phyloP scores from a whole-genome alignment of 495 filamentous ascomycete genomes.

The Lepraria neglecta region DNA sequence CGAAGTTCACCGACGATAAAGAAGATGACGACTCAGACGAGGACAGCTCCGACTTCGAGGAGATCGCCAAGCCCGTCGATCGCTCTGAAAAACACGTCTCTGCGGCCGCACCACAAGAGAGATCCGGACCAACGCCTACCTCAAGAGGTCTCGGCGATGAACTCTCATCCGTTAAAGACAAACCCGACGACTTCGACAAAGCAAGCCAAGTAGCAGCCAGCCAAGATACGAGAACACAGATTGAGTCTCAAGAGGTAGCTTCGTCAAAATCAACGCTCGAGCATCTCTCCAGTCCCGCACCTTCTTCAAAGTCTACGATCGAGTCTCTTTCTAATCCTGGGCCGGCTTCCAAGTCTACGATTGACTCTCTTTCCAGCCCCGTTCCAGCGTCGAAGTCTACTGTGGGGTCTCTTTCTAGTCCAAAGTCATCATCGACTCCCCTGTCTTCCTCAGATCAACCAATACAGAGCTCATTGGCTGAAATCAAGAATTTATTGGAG shows the following conservation, averaged over 20 bases:
- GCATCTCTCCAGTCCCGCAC: background rate
- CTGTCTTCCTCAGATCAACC: slow-evolving; percentile 16
- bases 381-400: slow-evolving; percentile 3
- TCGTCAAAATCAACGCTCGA: slow-evolving; percentile 18
- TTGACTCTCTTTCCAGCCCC: slow-evolving; percentile 2
- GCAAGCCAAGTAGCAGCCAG: slow-evolving; percentile 21
- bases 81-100: slow-evolving; percentile 30
- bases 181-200: slow-evolving; percentile 21
- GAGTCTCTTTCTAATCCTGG: background rate
- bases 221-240: slow-evolving; percentile 18
- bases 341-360: background rate
- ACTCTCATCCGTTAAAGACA: slow-evolving; percentile 19
- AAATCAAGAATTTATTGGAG: slow-evolving; percentile 62
- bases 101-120: slow-evolving; percentile 8
- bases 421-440: slow-evolving; percentile 7
- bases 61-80: slow-evolving; percentile 61
- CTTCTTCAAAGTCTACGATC: slow-evolving; percentile 2
- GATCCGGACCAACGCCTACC: slow-evolving; percentile 17
- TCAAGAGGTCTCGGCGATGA: slow-evolving; percentile 20
- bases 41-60: slow-evolving; percentile 76
- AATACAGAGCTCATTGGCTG: slow-evolving; percentile 35
- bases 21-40: slow-evolving; percentile 46
- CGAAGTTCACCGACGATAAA: slow-evolving; percentile 74
- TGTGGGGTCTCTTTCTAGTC: background rate
- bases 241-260: slow-evolving; percentile 11